Evolutionary conservation across 495 filamentous ascomycete species (phyloP).

Genomic region (Stereocaulon alpinum): DNA sequence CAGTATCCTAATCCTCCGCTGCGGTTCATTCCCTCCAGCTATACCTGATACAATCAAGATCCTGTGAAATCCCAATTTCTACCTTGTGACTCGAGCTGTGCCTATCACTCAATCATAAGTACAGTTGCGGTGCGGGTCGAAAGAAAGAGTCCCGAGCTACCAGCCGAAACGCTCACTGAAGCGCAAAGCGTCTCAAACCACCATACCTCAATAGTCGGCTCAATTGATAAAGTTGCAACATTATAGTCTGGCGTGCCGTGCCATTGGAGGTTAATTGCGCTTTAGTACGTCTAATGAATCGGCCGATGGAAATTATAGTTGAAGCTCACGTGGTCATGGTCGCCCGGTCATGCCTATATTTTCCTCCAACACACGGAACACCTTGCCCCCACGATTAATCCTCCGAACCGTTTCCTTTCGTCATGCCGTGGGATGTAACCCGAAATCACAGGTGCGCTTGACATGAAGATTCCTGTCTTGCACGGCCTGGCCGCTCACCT

Average conservation of each 20-base stretch:
- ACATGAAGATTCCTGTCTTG: background rate
- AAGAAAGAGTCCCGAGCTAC: background rate
- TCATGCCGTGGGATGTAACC: background rate
- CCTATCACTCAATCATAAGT: background rate
- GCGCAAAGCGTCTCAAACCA: conserved; percentile 7
- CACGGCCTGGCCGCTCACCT: no score
- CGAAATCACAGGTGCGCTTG: conserved; percentile 3
- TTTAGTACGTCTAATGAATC: background rate
- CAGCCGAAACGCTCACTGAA: conserved; percentile 13
- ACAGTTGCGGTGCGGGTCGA: conserved; percentile 8
- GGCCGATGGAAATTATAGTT: background rate
- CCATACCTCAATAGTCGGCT: background rate
- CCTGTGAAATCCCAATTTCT: background rate
- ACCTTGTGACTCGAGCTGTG: background rate
- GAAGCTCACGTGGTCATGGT: background rate
- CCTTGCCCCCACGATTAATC: background rate
- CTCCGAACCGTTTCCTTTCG: background rate
- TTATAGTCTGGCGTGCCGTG: background rate
- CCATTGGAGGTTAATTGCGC: background rate
- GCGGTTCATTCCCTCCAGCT: background rate
- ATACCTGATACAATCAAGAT: background rate
- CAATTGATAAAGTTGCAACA: background rate
- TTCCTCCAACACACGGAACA: conserved; percentile 3
- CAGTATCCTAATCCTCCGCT: background rate
- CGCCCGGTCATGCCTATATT: background rate